Conservation (phyloP, 371 early-diverging fungal genomes). For the Syncephalis fuscata region DNA sequence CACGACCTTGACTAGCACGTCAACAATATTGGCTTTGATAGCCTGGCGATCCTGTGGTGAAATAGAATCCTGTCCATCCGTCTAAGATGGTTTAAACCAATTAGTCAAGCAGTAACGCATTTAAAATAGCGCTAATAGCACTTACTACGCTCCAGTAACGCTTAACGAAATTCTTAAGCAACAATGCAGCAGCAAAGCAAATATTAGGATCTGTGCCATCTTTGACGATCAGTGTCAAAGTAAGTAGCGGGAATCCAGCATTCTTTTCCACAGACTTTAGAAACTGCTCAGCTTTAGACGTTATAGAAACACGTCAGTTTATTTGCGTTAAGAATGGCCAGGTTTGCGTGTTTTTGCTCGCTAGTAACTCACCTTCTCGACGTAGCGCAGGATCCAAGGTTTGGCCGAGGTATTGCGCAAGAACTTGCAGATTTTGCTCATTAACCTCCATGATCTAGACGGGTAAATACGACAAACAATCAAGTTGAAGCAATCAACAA, state of each 20-base stretch:
- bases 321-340: no score
- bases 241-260: conserved; percentile 51
- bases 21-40: conserved; percentile 68
- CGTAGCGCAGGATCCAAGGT: conserved; percentile 58
- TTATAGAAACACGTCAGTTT: no score
- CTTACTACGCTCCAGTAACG: conserved; percentile 70
- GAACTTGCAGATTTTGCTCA: conserved; percentile 33
- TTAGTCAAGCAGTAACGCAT: no score
- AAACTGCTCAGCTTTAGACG: conserved; percentile 53
- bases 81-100: conserved; percentile 11
- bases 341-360: no score
- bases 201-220: conserved; percentile 30
- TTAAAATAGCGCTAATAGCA: not conserved
- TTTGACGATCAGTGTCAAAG: conserved; percentile 52
- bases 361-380: conserved; percentile 58
- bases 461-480: no score
- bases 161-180: conserved; percentile 90
- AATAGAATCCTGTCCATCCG: conserved; percentile 25
- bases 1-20: conserved; percentile 68
- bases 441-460: conserved; percentile 16
- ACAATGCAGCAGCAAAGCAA: conserved; percentile 69
- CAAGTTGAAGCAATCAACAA: no score
- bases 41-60: conserved; percentile 55
- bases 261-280: conserved; percentile 40
- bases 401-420: conserved; percentile 54